Evolutionary conservation across 495 filamentous ascomycete genomes (phyloP).

Genomic region (Xylaria flabelliformis): DNA sequence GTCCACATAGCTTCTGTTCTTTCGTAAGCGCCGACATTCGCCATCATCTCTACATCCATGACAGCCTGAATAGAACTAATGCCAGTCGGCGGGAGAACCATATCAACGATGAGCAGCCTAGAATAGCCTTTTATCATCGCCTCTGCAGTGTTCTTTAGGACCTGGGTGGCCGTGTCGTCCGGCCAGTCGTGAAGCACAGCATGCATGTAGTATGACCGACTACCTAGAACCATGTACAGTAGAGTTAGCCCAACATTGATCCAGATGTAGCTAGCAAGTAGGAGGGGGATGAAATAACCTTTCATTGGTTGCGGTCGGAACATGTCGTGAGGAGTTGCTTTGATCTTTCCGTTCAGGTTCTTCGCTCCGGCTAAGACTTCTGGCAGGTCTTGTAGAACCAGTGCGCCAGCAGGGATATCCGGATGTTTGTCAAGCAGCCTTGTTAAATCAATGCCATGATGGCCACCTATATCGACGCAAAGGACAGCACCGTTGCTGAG

Average conservation of each 20-base stretch:
- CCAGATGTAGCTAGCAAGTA: constrained; percentile 26
- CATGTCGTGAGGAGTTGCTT: constrained; percentile 43
- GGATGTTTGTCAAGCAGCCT: constrained; percentile 43
- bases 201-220: constrained; percentile 52
- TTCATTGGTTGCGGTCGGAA: constrained; percentile 42
- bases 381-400: constrained; percentile 52
- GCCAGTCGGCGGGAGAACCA: constrained; percentile 38
- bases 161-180: constrained; percentile 34
- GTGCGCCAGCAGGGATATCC: constrained; percentile 37
- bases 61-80: constrained; percentile 39
- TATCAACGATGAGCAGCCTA: constrained; percentile 35
- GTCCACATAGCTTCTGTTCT: constrained; percentile 49
- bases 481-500: constrained; percentile 25
- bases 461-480: constrained; percentile 54
- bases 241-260: background rate
- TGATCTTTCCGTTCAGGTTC: constrained; percentile 33
- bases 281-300: constrained; percentile 28
- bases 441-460: constrained; percentile 47
- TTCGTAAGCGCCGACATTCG: constrained; percentile 44
- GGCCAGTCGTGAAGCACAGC: constrained; percentile 55
- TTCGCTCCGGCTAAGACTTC: constrained; percentile 38
- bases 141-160: constrained; percentile 30
- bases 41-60: constrained; percentile 59
- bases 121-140: constrained; percentile 41
- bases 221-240: constrained; percentile 35